Evolutionary conservation across 129 eudicot genomes (phyloP).

Genomic region (Escallonia herrerae): DNA sequence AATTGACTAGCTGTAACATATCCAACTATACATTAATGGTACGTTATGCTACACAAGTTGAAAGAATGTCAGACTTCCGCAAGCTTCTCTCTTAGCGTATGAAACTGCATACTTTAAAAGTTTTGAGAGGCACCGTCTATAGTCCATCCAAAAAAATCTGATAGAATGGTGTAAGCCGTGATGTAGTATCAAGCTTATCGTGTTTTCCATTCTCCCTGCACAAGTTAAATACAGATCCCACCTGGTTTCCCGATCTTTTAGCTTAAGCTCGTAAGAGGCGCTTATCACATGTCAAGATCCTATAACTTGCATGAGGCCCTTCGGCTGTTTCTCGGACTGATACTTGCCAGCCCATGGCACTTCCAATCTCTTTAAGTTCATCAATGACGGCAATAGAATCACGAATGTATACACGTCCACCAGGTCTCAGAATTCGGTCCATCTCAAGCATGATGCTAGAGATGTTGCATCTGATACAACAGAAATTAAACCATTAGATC

Average conservation of each 20-base stretch:
- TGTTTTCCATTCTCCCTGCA: not conserved
- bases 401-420: constrained; percentile 87
- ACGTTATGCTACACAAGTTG: not conserved
- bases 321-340: constrained; percentile 70
- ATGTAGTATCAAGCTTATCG: not conserved
- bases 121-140: not conserved
- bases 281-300: constrained; percentile 64
- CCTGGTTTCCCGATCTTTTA: not conserved
- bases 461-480: constrained; percentile 58
- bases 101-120: not conserved
- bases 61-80: not conserved
- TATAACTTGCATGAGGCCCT: constrained; percentile 91
- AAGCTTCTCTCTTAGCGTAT: not conserved
- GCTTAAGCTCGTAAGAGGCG: constrained; percentile 25
- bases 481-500: not conserved
- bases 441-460: constrained; percentile 87
- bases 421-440: constrained; percentile 95
- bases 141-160: not conserved
- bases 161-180: not conserved
- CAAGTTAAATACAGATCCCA: not conserved
- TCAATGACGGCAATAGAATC: constrained; percentile 61
- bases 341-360: constrained; percentile 86
- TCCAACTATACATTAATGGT: not conserved
- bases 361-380: constrained; percentile 76
- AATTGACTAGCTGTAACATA: not conserved